Evolutionary conservation across 2,329 filamentous ascomycete species (phyloP).

Genomic region (Fusarium sp.): DNA sequence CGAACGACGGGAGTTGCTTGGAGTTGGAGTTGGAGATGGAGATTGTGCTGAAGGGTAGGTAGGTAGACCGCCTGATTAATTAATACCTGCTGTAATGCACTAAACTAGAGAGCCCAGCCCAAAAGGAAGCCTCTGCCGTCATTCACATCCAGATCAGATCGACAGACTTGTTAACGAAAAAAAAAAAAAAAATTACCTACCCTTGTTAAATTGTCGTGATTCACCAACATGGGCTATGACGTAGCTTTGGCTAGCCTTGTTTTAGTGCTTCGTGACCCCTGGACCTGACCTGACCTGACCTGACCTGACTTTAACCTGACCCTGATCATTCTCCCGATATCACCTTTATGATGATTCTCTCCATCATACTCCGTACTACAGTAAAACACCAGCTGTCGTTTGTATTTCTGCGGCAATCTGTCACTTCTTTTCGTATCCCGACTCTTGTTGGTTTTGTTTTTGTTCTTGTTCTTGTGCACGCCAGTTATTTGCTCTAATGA

Average conservation of each 20-base stretch:
- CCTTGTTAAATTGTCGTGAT: conserved; percentile 32
- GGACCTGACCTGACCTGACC: background rate
- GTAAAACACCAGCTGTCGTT: background rate
- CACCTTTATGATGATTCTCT: background rate
- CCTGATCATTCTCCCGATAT: conserved; percentile 5
- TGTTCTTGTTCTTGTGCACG: background rate
- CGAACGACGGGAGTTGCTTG: background rate
- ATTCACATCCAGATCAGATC: conserved; percentile 13
- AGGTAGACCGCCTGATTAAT: conserved; percentile 15
- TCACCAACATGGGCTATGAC: conserved; percentile 31
- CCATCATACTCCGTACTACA: background rate
- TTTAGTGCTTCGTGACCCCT: conserved; percentile 30
- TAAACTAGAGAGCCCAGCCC: background rate
- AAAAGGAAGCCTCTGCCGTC: conserved; percentile 34
- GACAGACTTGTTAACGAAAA: conserved; percentile 12
- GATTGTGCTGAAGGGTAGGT: background rate
- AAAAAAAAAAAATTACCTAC: background rate
- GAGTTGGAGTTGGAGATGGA: background rate
- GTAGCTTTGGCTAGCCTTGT: conserved; percentile 34
- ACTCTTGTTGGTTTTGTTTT: background rate
- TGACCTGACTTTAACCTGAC: background rate
- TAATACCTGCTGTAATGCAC: conserved; percentile 10
- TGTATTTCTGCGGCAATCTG: background rate
- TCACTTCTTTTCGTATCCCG: background rate
- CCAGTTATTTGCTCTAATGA: background rate